Base-by-base conservation (phyloP, 345 rosid species). In the Salix suchowensis region DNA sequence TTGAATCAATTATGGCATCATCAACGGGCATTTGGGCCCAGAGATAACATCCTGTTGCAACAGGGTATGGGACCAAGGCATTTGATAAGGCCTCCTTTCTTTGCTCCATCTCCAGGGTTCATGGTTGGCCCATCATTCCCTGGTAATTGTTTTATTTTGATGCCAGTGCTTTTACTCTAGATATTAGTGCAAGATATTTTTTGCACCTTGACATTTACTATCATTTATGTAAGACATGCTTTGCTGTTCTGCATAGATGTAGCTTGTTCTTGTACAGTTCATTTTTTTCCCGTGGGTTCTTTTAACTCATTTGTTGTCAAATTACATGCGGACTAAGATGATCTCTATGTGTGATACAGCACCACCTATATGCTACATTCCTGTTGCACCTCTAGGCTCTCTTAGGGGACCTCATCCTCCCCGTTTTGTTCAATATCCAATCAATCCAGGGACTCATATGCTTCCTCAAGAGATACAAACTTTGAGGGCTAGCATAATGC, bases 391-490 rank as follows among this genome's bases (percentile, higher is more conserved):
- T 71, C 90, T 95, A 23, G 92, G 92, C 54, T 82, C 92, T 80
- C 68, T 92, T n/a, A 85, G 97, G 80, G 97, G 95, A 77, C 87
- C 92, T 55, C 86, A 85, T 70, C 89, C 91, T 78, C 90, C 91
- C 24, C 89, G 69, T 61, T 87, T 88, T 86, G 74, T 82, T 67
- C 86, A 91, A 32, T 89, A 86, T 83, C 94, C 93, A 67, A 68
- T 79, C 58, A 88, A 81, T 86, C 87, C 86, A 26, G 94, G 89
- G 74, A 75, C 82, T 79, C 85, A 87, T 10, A 48, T 68, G 71
- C 76, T 71, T 4, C 81, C 93, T 70, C 89, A 88, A 21, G 98
- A 87, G 77, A 79, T 68, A 34, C 62, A 71, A 52, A 81, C 82
- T 37, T 83, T 96, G 86, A 90, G 78, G 82, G 86, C 82, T 68